Percentiles rank a stretch among this genome's conserved stretches.
phyloP scores from a whole-genome alignment of 345 rosid species.

The Acer saccharum region DNA sequence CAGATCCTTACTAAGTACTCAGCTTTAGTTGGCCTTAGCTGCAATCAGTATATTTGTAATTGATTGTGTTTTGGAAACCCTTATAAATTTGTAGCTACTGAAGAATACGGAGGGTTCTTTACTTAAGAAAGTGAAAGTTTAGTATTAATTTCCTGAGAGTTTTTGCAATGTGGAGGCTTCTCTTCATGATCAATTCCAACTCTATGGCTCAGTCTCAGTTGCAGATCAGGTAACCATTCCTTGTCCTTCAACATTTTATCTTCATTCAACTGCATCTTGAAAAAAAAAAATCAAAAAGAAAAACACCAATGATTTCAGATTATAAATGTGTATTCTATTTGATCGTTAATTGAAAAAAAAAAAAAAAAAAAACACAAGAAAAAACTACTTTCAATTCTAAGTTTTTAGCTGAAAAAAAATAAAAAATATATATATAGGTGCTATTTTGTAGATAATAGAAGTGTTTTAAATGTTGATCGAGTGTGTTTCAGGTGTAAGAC shows the following conservation, averaged over 20 bases:
- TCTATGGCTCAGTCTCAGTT: slow-evolving; percentile 44
- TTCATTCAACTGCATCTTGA: slow-evolving; percentile 27
- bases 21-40: background rate
- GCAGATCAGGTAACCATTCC: slow-evolving; percentile 45
- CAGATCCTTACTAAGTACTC: slow-evolving; percentile 35
- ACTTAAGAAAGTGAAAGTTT: slow-evolving; percentile 48
- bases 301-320: background rate
- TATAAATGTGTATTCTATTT: background rate
- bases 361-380: too few relatives aligned
- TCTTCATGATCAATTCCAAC: slow-evolving; percentile 31
- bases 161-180: slow-evolving; percentile 25
- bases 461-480: too few relatives aligned
- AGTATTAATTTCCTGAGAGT: slow-evolving; percentile 40
- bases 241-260: slow-evolving; percentile 29
- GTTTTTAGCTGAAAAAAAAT: too few relatives aligned
- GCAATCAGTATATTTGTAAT: background rate
- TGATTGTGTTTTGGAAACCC: background rate
- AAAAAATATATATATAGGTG: too few relatives aligned
- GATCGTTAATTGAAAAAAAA: too few relatives aligned
- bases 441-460: too few relatives aligned
- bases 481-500: too few relatives aligned
- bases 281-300: background rate
- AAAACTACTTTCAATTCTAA: too few relatives aligned
- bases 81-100: background rate
- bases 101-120: background rate